Evolutionary conservation across 495 filamentous ascomycete genomes (phyloP).

Genomic region (Lasiosphaeria hispida): DNA sequence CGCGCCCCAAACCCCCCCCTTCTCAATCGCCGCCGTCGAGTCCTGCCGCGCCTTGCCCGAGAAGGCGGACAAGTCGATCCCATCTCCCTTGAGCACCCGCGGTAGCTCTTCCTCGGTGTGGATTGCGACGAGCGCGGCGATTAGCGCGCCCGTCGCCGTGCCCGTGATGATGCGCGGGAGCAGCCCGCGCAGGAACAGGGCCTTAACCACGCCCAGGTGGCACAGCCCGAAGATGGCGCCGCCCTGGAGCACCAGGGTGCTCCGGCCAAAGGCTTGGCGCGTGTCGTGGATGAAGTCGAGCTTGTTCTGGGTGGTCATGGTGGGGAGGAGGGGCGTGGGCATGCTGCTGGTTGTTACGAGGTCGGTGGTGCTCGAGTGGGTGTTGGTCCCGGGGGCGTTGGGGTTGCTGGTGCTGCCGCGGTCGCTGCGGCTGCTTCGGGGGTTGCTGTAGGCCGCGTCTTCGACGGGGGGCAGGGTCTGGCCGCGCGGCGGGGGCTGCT

Average conservation of each 20-base stretch:
- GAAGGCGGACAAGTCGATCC: constrained; percentile 83
- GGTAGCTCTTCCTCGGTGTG: constrained; percentile 86
- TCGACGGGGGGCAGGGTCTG: no score
- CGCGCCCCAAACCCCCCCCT: constrained; percentile 16
- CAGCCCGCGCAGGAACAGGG: constrained; percentile 77
- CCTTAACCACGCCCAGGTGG: constrained; percentile 88
- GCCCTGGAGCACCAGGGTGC: constrained; percentile 82
- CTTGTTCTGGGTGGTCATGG: constrained; percentile 76
- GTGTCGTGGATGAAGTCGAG: constrained; percentile 87
- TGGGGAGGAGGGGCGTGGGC: constrained; percentile 13
- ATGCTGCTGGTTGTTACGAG: not conserved
- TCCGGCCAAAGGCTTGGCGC: constrained; percentile 84
- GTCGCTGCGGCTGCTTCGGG: not conserved
- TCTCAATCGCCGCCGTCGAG: constrained; percentile 7
- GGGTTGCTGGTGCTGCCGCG: not conserved
- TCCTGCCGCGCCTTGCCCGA: constrained; percentile 37
- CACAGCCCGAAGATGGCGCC: constrained; percentile 91
- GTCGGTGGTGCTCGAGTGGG: no score
- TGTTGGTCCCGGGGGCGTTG: not conserved
- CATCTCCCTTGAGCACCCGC: constrained; percentile 69
- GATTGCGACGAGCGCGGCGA: constrained; percentile 85
- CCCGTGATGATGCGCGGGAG: constrained; percentile 89
- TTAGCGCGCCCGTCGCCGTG: constrained; percentile 84
- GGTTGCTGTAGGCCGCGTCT: no score
- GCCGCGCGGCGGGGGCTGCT: no score